Percentiles rank a stretch among this genome's conserved stretches.
These are phyloP conservation scores for Fusarium incarnatum DNA, from an alignment of 2,329 filamentous ascomycete genomes.

Conservation along the genomic window DNA sequence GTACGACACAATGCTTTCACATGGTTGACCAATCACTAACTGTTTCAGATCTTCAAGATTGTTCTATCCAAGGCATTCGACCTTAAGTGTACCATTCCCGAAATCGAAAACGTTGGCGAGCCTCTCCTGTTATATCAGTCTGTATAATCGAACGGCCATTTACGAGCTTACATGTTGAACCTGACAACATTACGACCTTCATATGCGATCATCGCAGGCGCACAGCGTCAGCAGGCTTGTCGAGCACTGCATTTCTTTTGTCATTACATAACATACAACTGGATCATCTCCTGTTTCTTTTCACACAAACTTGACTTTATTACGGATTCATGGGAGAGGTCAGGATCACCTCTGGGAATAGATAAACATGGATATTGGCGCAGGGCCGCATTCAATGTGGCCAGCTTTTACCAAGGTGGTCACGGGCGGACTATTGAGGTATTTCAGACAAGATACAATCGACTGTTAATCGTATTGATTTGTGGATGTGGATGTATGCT, in stretches of 20 bases:
- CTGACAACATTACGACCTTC: conserved; percentile 39
- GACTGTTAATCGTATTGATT: conserved; percentile 39
- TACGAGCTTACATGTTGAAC: conserved; percentile 41
- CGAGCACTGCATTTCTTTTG: conserved; percentile 40
- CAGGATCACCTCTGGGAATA: conserved; percentile 40
- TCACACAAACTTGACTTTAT: conserved; percentile 34
- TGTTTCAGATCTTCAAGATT: conserved; percentile 94
- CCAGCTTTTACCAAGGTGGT: conserved; percentile 31
- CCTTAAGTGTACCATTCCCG: conserved; percentile 97
- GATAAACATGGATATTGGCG: conserved; percentile 40
- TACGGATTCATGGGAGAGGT: conserved; percentile 41
- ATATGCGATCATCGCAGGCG: conserved; percentile 20
- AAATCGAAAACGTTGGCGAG: conserved; percentile 98
- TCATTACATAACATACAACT: conserved; percentile 39
- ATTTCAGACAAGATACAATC: conserved; percentile 36
- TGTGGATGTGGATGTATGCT: conserved; percentile 34
- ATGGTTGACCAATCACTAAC: not conserved
- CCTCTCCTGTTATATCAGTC: conserved; percentile 91
- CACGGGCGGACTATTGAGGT: conserved; percentile 33
- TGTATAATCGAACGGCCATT: conserved; percentile 47
- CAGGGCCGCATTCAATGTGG: conserved; percentile 32
- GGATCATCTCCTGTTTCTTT: conserved; percentile 39
- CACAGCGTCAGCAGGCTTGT: conserved; percentile 16
- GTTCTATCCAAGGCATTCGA: conserved; percentile 99
- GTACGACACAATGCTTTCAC: conserved; percentile 58